These are phyloP conservation scores for Eucalyptus curtisii DNA, from an alignment of 345 rosid species.

Conservation along the genomic window DNA sequence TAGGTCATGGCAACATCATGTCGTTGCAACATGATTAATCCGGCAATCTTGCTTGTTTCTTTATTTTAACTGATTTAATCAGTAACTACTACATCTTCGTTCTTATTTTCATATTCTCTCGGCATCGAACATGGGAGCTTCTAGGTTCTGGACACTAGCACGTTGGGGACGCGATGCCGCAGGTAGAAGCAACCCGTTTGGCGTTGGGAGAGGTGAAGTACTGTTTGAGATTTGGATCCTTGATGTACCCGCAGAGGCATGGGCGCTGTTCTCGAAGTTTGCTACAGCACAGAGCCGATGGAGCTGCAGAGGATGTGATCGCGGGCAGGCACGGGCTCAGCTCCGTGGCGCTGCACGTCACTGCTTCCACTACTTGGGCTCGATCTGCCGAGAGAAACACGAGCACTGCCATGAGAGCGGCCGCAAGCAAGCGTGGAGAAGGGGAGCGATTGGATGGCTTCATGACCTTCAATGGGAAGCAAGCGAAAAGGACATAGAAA, in stretches of 20 bases:
- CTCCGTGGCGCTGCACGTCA: conserved; percentile 26
- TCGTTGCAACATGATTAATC: neutral
- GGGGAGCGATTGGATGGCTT: neutral
- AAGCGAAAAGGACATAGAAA: neutral
- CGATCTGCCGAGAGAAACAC: neutral
- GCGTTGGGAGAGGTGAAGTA: conserved; percentile 39
- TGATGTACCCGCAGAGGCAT: conserved; percentile 53
- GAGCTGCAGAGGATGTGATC: conserved; percentile 14
- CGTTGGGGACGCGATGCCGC: conserved; percentile 38
- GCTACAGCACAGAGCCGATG: conserved; percentile 39
- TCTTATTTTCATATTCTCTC: neutral
- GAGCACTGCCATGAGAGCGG: neutral
- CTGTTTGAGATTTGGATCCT: conserved; percentile 23
- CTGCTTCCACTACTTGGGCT: conserved; percentile 19
- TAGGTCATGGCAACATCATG: neutral
- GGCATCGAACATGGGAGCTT: neutral
- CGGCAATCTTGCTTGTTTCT: neutral
- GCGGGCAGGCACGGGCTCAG: conserved; percentile 45
- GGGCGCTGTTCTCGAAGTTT: conserved; percentile 46
- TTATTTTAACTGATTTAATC: neutral
- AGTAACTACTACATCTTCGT: neutral
- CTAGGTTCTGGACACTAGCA: conserved; percentile 8
- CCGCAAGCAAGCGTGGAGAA: neutral
- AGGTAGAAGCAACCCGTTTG: conserved; percentile 14
- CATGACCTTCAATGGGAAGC: neutral